Base-by-base conservation (phyloP, 1,284 basidiomycete genomes). In the Singerocomus rubriflavus region DNA sequence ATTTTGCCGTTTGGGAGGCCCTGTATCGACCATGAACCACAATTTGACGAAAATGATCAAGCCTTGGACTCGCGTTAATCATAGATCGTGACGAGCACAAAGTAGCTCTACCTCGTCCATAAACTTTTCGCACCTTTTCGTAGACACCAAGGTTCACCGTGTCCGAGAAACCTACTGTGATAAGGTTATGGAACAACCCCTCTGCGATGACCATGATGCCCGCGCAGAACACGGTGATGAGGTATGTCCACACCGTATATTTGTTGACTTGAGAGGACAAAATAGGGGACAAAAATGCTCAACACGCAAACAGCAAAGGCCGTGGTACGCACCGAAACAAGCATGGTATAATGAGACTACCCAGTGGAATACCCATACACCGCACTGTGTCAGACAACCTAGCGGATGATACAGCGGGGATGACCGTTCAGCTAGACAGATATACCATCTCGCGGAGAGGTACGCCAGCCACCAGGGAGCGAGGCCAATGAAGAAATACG, bases 281-380 rank as follows among this genome's bases (percentile, higher is more conserved):
- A 16, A 46, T 31, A 11, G 29, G 26, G 33, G 17, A 14, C 3
- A 30, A 14, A 14, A 32, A 21, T 8, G 17, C 6, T 59, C 3
- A 29, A 21, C 12, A 11, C 6, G n/a, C 31, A 0, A 5, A 29
- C 17, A 6, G 16, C 9, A 5, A 8, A 31, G 12, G 34, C 0
- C 0, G n/a, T 11, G 16, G 14, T 29, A 44, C 64, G 5, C 21
- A 55, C 62, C 53, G 26, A 65, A 67, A 39, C 48, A 46, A 30
- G 55, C 61, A 13, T 53, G 46, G 46, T 65, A 66, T 0, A 60
- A 25, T 0, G 54, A 51, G 40, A 61, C 32, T 9, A 52, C 48
- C 60, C 58, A 66, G 27, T 66, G 62, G 25, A 63, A 52, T 12
- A 59, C 63, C 61, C 64, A 63, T 21, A 62, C 26, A 16, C 40